Evolutionary conservation across 2,329 filamentous ascomycete species (phyloP).

Genomic region (Venturia oleaginea): DNA sequence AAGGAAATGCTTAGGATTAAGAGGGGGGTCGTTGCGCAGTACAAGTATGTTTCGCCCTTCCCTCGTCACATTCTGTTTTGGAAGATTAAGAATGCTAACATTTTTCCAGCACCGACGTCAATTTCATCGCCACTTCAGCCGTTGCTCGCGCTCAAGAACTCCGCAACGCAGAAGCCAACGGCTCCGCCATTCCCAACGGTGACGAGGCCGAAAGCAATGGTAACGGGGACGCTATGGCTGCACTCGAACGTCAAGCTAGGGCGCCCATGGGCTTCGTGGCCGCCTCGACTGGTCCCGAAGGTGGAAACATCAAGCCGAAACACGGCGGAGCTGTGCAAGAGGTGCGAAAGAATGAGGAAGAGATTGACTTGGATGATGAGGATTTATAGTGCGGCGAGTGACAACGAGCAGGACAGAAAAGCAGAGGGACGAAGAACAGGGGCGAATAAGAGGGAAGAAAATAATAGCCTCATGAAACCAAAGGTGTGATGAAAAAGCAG

Average conservation of each 20-base stretch:
- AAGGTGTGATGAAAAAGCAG: not conserved
- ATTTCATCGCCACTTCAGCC: constrained; percentile 94
- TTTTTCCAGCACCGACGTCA: constrained; percentile 69
- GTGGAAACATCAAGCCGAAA: constrained; percentile 38
- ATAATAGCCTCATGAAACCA: no score
- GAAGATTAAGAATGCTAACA: constrained; percentile 26
- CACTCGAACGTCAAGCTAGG: constrained; percentile 76
- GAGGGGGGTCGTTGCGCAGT: constrained; percentile 92
- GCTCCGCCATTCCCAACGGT: constrained; percentile 28
- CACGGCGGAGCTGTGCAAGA: not conserved
- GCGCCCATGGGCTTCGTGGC: constrained; percentile 88
- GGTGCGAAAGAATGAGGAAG: constrained; percentile 60
- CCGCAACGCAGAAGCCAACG: constrained; percentile 31
- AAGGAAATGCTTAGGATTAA: constrained; percentile 99
- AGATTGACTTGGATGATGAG: constrained; percentile 56
- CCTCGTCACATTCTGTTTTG: constrained; percentile 4
- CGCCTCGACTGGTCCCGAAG: constrained; percentile 65
- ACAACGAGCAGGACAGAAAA: not conserved
- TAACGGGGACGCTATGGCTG: constrained; percentile 70
- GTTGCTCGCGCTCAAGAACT: constrained; percentile 65
- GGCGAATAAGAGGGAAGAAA: not conserved
- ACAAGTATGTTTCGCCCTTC: constrained; percentile 53
- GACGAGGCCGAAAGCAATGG: constrained; percentile 30
- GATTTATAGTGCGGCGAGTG: not conserved
- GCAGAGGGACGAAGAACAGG: not conserved